Base-by-base conservation (phyloP, 2,329 filamentous ascomycete species). In the Pestalotiopsis sp. region DNA sequence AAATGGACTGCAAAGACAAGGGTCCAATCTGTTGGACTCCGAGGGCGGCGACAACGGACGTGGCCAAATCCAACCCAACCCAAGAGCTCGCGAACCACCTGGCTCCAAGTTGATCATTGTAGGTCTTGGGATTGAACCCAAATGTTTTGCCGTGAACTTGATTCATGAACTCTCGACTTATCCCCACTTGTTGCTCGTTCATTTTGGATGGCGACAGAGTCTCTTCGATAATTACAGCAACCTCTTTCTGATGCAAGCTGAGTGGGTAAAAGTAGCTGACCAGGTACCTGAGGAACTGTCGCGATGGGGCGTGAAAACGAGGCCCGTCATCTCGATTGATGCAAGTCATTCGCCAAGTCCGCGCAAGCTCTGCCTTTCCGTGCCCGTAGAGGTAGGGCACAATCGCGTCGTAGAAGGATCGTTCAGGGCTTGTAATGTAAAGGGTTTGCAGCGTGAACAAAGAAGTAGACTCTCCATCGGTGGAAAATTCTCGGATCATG, bases 51-150 rank as follows among this genome's bases (percentile, higher is more conserved):
- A 92, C 86, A 41, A 87, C 87, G 3, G 76, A 73, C 67, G 97
- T 88, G 31, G 93, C 89, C 72, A 91, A 87, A 68, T 95, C 90
- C 11, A 94, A 83, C 1, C 91, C 88, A 25, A 96, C 86, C 78
- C 93, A 92, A 20, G 82, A 82, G 68, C 85, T 91, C 11, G 94
- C 94, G 77, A 97, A 95, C 82, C 94, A 90, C 71, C 91, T 88
- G n/a, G 94, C 92, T 20, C 92, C 91, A 38, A 97, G 86, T 0
- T 83, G 80, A 77, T 96, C 93, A 74, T 88, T 91, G 71, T 90
- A 87, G 9, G 80, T 79, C 69, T 86, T 88, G 45, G 80, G 80
- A 14, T 71, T 71, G 31, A 82, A 79, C 25, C 80, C 79, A 70
- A 80, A 81, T 1, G 78, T 81, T 52, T 76, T 73, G n/a, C 81